Conservation (phyloP, 371 early-diverging fungal genomes). For the Massospora cicadina region DNA sequence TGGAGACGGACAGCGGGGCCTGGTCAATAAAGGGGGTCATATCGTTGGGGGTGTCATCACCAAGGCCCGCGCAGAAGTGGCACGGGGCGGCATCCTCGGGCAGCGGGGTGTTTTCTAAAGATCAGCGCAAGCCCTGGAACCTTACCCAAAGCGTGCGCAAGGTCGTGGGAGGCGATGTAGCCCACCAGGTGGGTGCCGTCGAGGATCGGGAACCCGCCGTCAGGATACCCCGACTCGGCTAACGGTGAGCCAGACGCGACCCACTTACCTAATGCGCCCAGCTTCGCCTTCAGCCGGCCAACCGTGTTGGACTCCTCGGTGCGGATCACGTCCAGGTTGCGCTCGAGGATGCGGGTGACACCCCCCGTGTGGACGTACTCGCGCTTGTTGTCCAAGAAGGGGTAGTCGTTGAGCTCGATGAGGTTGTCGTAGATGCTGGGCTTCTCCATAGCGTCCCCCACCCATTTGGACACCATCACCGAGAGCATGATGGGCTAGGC, state of each 20-base stretch:
- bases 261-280: slow-evolving; percentile 17
- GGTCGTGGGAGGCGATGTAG: slow-evolving; percentile 65
- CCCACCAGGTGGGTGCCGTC: slow-evolving; percentile 52
- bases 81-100: neutral
- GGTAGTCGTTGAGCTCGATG: slow-evolving; percentile 42
- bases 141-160: slow-evolving; percentile 48
- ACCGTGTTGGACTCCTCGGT: slow-evolving; percentile 37
- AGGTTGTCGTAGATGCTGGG: slow-evolving; percentile 48
- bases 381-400: slow-evolving; percentile 47
- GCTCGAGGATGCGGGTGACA: slow-evolving; percentile 26
- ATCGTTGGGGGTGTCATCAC: slow-evolving; percentile 23
- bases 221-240: slow-evolving; percentile 39
- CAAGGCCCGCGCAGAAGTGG: neutral
- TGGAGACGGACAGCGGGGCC: slow-evolving; percentile 58
- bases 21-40: slow-evolving; percentile 59
- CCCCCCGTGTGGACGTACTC: slow-evolving; percentile 30
- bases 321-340: slow-evolving; percentile 33
- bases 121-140: neutral
- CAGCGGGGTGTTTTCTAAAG: neutral
- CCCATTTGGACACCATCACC: slow-evolving; percentile 50
- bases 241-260: slow-evolving; percentile 11
- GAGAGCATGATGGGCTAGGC: slow-evolving; percentile 48
- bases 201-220: slow-evolving; percentile 75
- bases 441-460: slow-evolving; percentile 40
- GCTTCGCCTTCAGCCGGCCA: slow-evolving; percentile 29